These are phyloP conservation scores for Cladorrhinum sp. DNA, from an alignment of 2,329 filamentous ascomycete genomes.

Conservation along the genomic window DNA sequence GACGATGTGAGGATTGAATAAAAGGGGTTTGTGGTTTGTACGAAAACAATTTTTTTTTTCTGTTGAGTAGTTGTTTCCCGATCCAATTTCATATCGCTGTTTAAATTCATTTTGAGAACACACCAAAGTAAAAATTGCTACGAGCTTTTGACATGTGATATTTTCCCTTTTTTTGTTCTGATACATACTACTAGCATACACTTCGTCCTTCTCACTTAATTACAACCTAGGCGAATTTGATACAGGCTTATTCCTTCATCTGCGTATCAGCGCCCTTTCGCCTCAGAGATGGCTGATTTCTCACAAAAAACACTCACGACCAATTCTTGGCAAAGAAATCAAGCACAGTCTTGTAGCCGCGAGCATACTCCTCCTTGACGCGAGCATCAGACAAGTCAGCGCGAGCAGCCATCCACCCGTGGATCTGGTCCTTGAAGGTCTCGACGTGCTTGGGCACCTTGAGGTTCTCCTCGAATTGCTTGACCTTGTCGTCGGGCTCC, in stretches of 20 bases:
- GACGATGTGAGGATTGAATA: too few species aligned
- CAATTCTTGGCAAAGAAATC: conserved; percentile 55
- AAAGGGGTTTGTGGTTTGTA: too few species aligned
- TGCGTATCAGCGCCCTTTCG: conserved; percentile 8
- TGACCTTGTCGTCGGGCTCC: conserved; percentile 53
- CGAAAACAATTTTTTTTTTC: too few species aligned
- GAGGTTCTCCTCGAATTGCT: conserved; percentile 55
- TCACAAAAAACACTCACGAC: conserved; percentile 20
- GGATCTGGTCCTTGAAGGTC: conserved; percentile 64
- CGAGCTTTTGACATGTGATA: too few species aligned
- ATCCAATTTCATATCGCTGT: too few species aligned
- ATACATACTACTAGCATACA: too few species aligned
- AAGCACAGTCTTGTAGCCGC: conserved; percentile 58
- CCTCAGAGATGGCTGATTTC: neutral
- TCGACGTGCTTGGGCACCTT: conserved; percentile 58
- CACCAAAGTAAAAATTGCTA: too few species aligned
- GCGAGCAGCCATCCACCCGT: conserved; percentile 72
- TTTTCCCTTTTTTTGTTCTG: too few species aligned
- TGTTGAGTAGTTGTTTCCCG: too few species aligned
- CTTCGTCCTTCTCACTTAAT: neutral
- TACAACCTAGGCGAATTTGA: neutral
- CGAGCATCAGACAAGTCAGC: conserved; percentile 54
- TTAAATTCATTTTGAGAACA: too few species aligned
- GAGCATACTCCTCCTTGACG: conserved; percentile 59
- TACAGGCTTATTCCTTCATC: neutral